Conservation (phyloP, 179 eudicot species). For the Spergularia azorica region DNA sequence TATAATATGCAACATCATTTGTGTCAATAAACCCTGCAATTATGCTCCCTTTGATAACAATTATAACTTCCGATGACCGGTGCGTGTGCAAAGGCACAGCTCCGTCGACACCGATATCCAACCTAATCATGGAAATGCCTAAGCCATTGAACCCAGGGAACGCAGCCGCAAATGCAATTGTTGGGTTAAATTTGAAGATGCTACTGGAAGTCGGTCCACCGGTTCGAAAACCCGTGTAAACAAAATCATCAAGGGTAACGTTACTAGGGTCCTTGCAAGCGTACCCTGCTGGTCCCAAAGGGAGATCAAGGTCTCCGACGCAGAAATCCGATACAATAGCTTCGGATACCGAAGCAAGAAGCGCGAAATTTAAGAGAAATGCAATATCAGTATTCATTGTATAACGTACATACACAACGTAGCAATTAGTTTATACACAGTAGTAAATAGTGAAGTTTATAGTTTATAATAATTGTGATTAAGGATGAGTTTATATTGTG, state of each 20-base stretch:
- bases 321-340: neutral
- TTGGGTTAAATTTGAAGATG: too few relatives aligned
- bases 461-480: too few relatives aligned
- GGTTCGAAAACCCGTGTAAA: neutral
- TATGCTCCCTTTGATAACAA: neutral
- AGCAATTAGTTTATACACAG: too few relatives aligned
- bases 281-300: neutral
- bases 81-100: neutral
- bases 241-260: neutral
- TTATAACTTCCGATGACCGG: neutral
- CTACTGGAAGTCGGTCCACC: too few relatives aligned
- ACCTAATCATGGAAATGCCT: neutral
- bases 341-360: neutral
- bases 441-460: too few relatives aligned
- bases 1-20: neutral
- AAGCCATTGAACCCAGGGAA: neutral
- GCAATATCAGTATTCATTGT: neutral
- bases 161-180: neutral
- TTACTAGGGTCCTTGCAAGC: constrained; percentile 11
- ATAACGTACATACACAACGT: too few relatives aligned
- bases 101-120: neutral
- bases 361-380: neutral
- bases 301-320: neutral
- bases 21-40: neutral
- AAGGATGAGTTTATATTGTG: too few relatives aligned